Base-by-base conservation (phyloP, 2,329 filamentous ascomycete species). In the Capronia epimyces region DNA sequence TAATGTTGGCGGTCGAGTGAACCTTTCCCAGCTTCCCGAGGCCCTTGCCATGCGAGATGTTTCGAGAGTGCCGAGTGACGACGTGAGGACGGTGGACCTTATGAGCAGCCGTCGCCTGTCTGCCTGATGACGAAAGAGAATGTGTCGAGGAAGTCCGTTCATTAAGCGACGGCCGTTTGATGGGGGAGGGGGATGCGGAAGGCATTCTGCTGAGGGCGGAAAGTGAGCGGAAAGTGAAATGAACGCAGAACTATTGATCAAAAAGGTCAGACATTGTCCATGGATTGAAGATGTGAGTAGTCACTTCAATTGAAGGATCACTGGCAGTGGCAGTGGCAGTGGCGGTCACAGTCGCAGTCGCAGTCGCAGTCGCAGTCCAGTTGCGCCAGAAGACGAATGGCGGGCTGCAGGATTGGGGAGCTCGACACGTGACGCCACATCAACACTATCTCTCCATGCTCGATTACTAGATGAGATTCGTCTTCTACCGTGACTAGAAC, bases 41-140 rank as follows among this genome's bases (percentile, higher is more conserved):
- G 46, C 70, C 71, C 60, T 72, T 73, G 25, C 67, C 66, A 50
- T 68, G 65, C 7, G 71, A 74, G 8, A 66, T 65, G 54, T 72
- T 73, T 49, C 71, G 67, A 42, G 63, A 63, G 54, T 73, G 71
- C 18, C 57, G 49, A 43, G 63, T 70, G 37, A 73, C 71, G 29
- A 71, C 63, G 64, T 74, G 71, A 29, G 70, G 62, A 37, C 71
- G 68, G 57, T 69, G 66, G 27, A 62, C 57, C 53, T 69, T 69
- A 50, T 68, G 67, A 18, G 27, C 39, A 18, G 27, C 39, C 8
- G 44, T 52, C 31, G 55, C 43, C 36, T 56, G 59, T 44, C 57
- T 60, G 41, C 50, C 50, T 7, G 59, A 60, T 12, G 60, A 59
- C 24, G 58, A 60, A 20, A 60, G 48, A n/a, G 58, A 60, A 41